Base-by-base conservation (phyloP, 2,329 filamentous ascomycete genomes). In the Septoria petroselini region DNA sequence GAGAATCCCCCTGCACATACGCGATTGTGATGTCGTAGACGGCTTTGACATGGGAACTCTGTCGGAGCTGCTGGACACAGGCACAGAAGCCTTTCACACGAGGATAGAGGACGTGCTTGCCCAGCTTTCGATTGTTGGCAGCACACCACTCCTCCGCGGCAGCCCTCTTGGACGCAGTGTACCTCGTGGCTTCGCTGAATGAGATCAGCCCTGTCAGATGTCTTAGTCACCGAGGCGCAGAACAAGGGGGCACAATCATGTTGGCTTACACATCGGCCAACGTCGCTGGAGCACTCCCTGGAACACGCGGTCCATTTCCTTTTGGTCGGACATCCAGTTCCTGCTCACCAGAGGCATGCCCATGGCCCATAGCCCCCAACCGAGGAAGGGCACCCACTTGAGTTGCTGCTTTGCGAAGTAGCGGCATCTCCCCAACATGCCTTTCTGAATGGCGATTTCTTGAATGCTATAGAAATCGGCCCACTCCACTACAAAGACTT, bases 381-480 rank as follows among this genome's bases (percentile, higher is more conserved):
- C 80, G 6, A 83, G 70, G 52, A 84, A 78, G 3, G 80, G 81
- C 9, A 84, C 76, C 67, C 74, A 72, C 52, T 74, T 74, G 50
- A 84, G 70, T 63, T 82, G 74, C 51, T 75, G 73, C 67, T 83
- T 84, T 48, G 80, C 77, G 62, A 84, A 83, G 72, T 80, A 84
- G 21, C 79, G 75, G 60, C 78, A 82, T 42, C 78, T 71, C n/a
- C 76, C 72, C 6, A 84, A 72, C 82, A 84, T 84, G 47, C 72
- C 73, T 9, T 76, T 67, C 34, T 70, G 70, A 40, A 75, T 58
- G 11, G 80, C 80, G 34, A 82, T 65, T 30, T 75, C 74, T 65
- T 84, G 80, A 55, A 83, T 79, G 71, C 83, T 76, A 69, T 82
- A 84, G 62, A 84, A 83, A 65, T 84, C 81, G 49, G 74, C 71